phyloP scores from a whole-genome alignment of 2,329 filamentous ascomycete genomes.

The Eurotiales sp. region DNA sequence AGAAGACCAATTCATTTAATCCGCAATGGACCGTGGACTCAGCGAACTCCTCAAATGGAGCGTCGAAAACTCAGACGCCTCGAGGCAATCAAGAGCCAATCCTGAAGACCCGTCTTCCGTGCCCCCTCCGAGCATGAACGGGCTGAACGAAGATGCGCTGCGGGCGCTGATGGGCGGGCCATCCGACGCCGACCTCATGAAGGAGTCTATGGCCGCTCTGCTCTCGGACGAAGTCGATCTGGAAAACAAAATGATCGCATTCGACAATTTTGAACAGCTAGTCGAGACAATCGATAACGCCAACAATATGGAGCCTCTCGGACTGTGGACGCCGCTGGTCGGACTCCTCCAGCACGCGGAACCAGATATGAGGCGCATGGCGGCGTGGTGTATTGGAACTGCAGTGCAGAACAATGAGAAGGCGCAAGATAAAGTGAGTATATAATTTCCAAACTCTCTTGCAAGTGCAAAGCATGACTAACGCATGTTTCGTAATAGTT shows the following conservation, averaged over 20 bases:
- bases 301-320: conserved; percentile 79
- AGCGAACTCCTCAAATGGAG: conserved; percentile 80
- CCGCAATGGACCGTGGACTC: conserved; percentile 61
- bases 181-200: conserved; percentile 90
- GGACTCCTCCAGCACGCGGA: conserved; percentile 66
- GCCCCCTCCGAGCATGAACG: conserved; percentile 31
- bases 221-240: conserved; percentile 62
- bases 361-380: conserved; percentile 71
- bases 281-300: conserved; percentile 94
- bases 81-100: conserved; percentile 31
- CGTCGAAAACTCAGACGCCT: conserved; percentile 57
- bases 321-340: conserved; percentile 79
- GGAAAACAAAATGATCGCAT: conserved; percentile 75
- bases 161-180: conserved; percentile 75
- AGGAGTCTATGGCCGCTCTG: conserved; percentile 74
- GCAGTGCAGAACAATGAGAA: conserved; percentile 94
- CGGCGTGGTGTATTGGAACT: conserved; percentile 91
- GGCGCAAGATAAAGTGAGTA: conserved; percentile 67
- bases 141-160: conserved; percentile 67
- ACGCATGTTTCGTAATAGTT: conserved; percentile 34
- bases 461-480: not conserved
- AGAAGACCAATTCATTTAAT: no score
- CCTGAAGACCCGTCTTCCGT: conserved; percentile 27
- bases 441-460: no score
- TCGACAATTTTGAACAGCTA: conserved; percentile 92